Base-by-base conservation (phyloP, 129 eudicot genomes). In the Dittrichia graveolens region DNA sequence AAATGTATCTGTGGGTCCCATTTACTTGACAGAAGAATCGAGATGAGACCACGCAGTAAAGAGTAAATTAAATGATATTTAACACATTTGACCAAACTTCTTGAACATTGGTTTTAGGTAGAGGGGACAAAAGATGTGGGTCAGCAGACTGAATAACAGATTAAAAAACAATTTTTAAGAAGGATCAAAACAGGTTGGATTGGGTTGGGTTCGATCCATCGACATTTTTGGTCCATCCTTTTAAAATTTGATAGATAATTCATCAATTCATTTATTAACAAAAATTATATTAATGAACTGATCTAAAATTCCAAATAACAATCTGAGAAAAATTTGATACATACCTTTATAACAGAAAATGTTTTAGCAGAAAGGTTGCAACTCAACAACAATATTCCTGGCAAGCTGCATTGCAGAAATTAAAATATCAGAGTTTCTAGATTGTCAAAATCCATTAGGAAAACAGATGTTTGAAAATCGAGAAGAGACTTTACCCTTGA, bases 311-410 rank as follows among this genome's bases (percentile, higher is more conserved):
- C 31, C 31, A 24, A 24, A 24, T 24, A 24, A 24, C 31, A 24
- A 24, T 24, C 31, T 24, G 31, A 24, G 31, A 24, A 24, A 24
- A 24, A 0, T 24, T 24, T 24, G 31, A 24, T 53, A 72, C 83
- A 61, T 67, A 89, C 98, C 85, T 66, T 87, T 79, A 73, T 64
- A 45, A 82, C 48, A 61, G 91, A 80, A 50, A 93, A 93, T 12
- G 83, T 79, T 75, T 68, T 80, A 67, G 84, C 57, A 60, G 89
- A 84, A 43, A 82, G 78, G 81, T 90, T 56, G 74, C 96, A 93
- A 18, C 81, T 79, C 80, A 90, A 73, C 44, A 93, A 83, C 80
- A 90, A 50, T 64, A 93, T 80, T 60, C 98, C 98, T 19, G 95
- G 77, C 80, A 93, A 89, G 75, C 98, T 93, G 69, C 78, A 87